phyloP scores from a whole-genome alignment of 805 yeast genomes.

The Starmerella apis region DNA sequence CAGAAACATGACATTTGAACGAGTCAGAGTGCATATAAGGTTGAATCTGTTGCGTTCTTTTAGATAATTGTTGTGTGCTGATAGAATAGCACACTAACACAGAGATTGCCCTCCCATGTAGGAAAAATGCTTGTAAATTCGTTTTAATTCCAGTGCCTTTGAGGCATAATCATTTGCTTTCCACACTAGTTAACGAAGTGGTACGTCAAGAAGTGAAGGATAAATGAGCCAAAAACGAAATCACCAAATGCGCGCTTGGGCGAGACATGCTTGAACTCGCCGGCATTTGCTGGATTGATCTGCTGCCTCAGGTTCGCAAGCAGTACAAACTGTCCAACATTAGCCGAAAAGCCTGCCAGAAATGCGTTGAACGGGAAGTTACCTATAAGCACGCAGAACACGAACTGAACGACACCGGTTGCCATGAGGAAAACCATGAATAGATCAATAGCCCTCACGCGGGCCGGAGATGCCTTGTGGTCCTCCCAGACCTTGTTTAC shows the following conservation, averaged over 20 bases:
- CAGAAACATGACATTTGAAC: too few species aligned
- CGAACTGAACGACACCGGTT: conserved; percentile 68
- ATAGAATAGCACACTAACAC: too few species aligned
- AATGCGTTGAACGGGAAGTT: conserved; percentile 95
- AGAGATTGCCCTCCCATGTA: too few species aligned
- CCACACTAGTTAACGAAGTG: conserved; percentile 91
- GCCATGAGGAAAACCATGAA: conserved; percentile 66
- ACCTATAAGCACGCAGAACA: conserved; percentile 66
- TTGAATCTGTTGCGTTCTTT: too few species aligned
- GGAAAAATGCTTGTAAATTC: too few species aligned
- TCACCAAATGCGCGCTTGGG: conserved; percentile 74
- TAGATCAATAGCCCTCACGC: conserved; percentile 54
- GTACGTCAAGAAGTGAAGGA: conserved; percentile 76
- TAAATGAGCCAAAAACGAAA: conserved; percentile 72
- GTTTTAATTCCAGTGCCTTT: too few species aligned
- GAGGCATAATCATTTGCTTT: too few species aligned
- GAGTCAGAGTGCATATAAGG: too few species aligned
- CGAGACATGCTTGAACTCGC: conserved; percentile 37
- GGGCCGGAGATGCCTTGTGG: conserved; percentile 27
- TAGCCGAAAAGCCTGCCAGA: conserved; percentile 78
- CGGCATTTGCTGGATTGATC: conserved; percentile 35
- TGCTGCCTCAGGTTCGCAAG: conserved; percentile 66
- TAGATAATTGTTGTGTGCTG: too few species aligned
- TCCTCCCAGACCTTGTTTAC: conserved; percentile 23
- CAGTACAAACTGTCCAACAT: conserved; percentile 93